Evolutionary conservation across 306 rosid genomes (phyloP).

Genomic region (Lithocarpus polystachyus): DNA sequence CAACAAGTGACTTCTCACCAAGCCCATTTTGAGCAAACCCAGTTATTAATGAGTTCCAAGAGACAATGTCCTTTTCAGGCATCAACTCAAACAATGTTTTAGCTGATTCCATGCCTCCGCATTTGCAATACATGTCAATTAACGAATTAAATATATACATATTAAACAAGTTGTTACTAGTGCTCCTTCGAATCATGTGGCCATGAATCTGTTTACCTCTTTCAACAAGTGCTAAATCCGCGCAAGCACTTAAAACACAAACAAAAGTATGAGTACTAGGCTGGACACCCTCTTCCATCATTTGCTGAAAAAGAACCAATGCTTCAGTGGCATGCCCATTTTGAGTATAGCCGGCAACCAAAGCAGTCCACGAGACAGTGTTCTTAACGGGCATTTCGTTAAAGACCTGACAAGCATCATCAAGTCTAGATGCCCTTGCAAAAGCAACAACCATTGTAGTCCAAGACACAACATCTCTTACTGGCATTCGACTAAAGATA

Average conservation of each 20-base stretch:
- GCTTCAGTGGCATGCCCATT: slow-evolving; percentile 38
- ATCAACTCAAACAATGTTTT: slow-evolving; percentile 38
- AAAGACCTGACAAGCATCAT: slow-evolving; percentile 43
- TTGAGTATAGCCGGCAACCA: slow-evolving; percentile 40
- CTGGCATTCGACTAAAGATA: slow-evolving; percentile 42
- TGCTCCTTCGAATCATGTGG: slow-evolving; percentile 34
- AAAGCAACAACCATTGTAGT: slow-evolving; percentile 48
- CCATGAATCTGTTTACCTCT: slow-evolving; percentile 61
- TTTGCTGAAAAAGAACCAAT: slow-evolving; percentile 38
- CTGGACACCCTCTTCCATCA: slow-evolving; percentile 36
- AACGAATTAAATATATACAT: slow-evolving; percentile 47
- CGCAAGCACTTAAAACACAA: slow-evolving; percentile 53
- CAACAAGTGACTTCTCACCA: slow-evolving; percentile 41
- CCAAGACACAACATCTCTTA: slow-evolving; percentile 60
- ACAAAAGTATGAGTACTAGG: slow-evolving; percentile 49
- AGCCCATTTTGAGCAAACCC: slow-evolving; percentile 58
- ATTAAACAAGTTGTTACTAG: slow-evolving; percentile 30
- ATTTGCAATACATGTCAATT: slow-evolving; percentile 57
- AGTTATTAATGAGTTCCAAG: slow-evolving; percentile 55
- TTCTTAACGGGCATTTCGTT: slow-evolving; percentile 45
- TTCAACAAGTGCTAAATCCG: slow-evolving; percentile 38
- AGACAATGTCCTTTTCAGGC: slow-evolving; percentile 37
- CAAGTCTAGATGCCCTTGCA: slow-evolving; percentile 31
- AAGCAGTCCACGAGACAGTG: slow-evolving; percentile 57
- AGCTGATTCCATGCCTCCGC: slow-evolving; percentile 58